These are phyloP conservation scores for Sporothrix luriei DNA, from an alignment of 2,329 filamentous ascomycete genomes.

Conservation along the genomic window DNA sequence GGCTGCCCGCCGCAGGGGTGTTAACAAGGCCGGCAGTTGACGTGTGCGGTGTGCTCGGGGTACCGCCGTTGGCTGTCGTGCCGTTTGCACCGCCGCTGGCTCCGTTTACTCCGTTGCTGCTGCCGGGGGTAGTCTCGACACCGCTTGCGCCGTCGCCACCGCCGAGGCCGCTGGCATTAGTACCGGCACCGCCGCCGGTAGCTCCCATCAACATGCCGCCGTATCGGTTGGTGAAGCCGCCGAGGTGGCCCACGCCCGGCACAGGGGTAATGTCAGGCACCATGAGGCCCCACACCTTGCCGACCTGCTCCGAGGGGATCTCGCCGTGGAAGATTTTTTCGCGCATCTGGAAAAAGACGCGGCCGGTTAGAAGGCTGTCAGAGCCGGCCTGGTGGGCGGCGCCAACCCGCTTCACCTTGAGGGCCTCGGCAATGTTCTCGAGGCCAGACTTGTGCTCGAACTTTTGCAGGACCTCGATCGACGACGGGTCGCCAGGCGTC, in stretches of 20 bases:
- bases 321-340: constrained; percentile 83
- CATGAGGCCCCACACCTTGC: constrained; percentile 91
- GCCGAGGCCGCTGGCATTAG: constrained; percentile 3
- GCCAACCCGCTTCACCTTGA: constrained; percentile 87
- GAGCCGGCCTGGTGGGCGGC: constrained; percentile 90
- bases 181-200: neutral
- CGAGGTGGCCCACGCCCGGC: constrained; percentile 40
- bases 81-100: constrained; percentile 44
- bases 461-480: constrained; percentile 74
- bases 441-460: constrained; percentile 89
- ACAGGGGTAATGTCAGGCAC: constrained; percentile 61
- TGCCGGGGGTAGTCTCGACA: neutral
- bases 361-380: constrained; percentile 88
- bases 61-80: constrained; percentile 43
- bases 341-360: constrained; percentile 91
- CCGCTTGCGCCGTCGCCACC: constrained; percentile 8
- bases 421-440: constrained; percentile 89
- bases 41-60: constrained; percentile 66
- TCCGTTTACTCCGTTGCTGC: neutral
- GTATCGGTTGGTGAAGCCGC: constrained; percentile 37
- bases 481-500: constrained; percentile 64
- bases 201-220: neutral
- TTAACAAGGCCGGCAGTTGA: constrained; percentile 53
- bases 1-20: constrained; percentile 68
- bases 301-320: constrained; percentile 78